Percentiles rank a stretch among this genome's conserved stretches.
Evolutionary conservation across 495 filamentous ascomycete genomes (phyloP).

Genomic region (Talaromyces nanjingensis): DNA sequence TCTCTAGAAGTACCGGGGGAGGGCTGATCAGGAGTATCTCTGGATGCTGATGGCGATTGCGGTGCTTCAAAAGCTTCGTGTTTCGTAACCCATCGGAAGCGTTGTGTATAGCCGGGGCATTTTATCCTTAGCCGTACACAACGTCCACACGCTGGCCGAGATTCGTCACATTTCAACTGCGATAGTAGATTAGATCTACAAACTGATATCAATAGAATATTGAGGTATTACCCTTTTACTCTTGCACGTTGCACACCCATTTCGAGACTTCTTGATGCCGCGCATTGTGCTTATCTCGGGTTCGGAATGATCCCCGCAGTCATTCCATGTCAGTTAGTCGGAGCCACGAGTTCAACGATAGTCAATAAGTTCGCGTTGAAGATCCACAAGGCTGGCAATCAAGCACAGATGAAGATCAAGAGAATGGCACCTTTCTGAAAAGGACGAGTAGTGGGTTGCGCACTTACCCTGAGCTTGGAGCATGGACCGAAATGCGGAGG

Average conservation of each 20-base stretch:
- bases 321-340: neutral
- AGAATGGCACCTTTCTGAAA: neutral
- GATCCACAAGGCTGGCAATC: too few relatives aligned
- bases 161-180: slow-evolving; percentile 53
- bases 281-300: slow-evolving; percentile 22
- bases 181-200: neutral
- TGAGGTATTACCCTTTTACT: slow-evolving; percentile 35
- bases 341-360: neutral
- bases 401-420: too few relatives aligned
- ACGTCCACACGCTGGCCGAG: slow-evolving; percentile 43
- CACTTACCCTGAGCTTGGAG: neutral
- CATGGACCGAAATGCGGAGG: neutral
- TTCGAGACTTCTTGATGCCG: slow-evolving; percentile 41
- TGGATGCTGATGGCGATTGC: neutral
- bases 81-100: slow-evolving; percentile 49
- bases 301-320: neutral
- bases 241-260: slow-evolving; percentile 43
- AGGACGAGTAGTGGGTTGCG: neutral
- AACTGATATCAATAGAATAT: neutral
- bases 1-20: neutral
- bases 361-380: neutral
- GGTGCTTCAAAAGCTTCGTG: slow-evolving; percentile 25
- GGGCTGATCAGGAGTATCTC: neutral
- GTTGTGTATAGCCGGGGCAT: slow-evolving; percentile 49
- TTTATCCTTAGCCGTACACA: slow-evolving; percentile 41